Base-by-base conservation (phyloP, 345 rosid species). In the Balakata baccata region DNA sequence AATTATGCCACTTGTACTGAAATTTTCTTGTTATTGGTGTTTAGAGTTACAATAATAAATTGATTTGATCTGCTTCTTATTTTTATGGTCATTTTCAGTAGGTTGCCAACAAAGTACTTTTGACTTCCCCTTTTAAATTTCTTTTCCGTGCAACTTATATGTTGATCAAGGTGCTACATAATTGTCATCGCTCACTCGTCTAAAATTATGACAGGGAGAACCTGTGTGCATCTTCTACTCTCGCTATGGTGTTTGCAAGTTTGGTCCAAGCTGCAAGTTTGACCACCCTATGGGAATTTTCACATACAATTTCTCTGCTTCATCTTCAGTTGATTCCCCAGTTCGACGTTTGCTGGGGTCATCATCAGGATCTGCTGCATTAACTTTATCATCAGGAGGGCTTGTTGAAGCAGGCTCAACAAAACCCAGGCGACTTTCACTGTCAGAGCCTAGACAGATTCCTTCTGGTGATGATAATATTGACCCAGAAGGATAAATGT, bases 251-350 rank as follows among this genome's bases (percentile, higher is more conserved):
- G 92, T 91, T 71, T 95, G 99, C 94, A 95, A 95, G 81, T 95
- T 95, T 81, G 99, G 98, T 65, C 97, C 98, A 59, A 95, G 98
- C 79, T 95, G 99, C 89, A 95, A 93, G 87, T 95, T 93, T 80
- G 87, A 95, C 84, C 99, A 95, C 75, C 99, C 99, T 34, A 93
- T 93, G 99, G 87, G 88, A 77, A 81, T 88, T 69, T 91, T 90
- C 72, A 64, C 90, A 43, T 89, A 89, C 81, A 88, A 83, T 83
- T 75, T 82, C 51, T 74, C 92, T 3, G 71, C 88, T 50, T 81
- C 92, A 39, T 76, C 96, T 67, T 79, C 90, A 71, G 77, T 77
- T 34, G 93, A 84, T 75, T 71, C 83, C 34, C 82, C 90, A 7
- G 87, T 84, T 78, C 81, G 79, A 57, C 86, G 72, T 57, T 77